Base-by-base conservation (phyloP, 805 yeast species). In the Wickerhamomyces ciferrii region DNA sequence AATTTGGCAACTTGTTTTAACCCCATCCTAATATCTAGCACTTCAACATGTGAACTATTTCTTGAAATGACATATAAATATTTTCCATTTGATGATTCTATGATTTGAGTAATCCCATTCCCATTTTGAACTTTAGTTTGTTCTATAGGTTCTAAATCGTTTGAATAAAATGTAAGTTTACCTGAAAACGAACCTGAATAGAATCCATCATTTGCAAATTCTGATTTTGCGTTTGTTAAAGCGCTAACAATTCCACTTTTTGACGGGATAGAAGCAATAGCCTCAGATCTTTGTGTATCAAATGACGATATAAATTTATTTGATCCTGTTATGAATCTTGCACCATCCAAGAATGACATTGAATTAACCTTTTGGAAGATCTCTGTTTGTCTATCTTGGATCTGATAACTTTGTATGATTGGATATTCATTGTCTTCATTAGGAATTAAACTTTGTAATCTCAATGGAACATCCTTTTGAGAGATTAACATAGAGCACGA, bases 11-110 rank as follows among this genome's bases (percentile, higher is more conserved):
- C 47, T 35, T 39, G 38, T 13, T 43, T n/a, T 7, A 60, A 27
- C 15, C 47, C 53, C 68, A 65, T 61, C 25, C 78, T 48, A 3
- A 53, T 35, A 46, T 72, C 78, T 13, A 69, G 45, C 3, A 71
- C 53, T 5, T 61, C 61, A 20, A 72, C 66, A 2, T 17, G 38
- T 20, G 52, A 44, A 9, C 62, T 48, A 31, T 61, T 55, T 29
- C 78, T 54, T 29, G 62, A 55, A 1, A 69, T 24, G 1, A 60
- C 59, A 45, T 61, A 72, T 5, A 69, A 18, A 43, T 61, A 71
- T 35, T 62, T 63, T 5, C 67, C 71, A 53, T 68, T 71, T 1
- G 53, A 54, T 19, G 72, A 65, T 24, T 53, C 61, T 7, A 72
- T 18, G 0, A 71, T 36, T 49, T 71, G 76, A 15, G 54, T 59